These are phyloP conservation scores for Trypanosoma mega DNA, from an alignment of 208 protist species.

Conservation along the genomic window DNA sequence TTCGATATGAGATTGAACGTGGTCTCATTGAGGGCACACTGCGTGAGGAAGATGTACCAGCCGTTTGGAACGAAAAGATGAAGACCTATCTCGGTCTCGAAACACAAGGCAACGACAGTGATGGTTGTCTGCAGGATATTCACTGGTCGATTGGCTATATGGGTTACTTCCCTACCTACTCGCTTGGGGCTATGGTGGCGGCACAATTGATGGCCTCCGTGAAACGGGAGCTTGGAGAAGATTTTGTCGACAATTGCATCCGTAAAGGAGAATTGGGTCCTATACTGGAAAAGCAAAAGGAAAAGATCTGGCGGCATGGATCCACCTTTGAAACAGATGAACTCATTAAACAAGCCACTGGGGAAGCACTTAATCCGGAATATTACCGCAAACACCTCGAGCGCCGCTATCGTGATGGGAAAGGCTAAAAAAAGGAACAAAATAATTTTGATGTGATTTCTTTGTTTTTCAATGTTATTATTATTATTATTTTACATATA, in stretches of 20 bases:
- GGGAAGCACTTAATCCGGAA: slow-evolving; percentile 64
- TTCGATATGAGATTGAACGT: slow-evolving; percentile 84
- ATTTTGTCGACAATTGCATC: slow-evolving; percentile 42
- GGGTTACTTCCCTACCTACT: slow-evolving; percentile 87
- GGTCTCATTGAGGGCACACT: slow-evolving; percentile 69
- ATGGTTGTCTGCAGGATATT: slow-evolving; percentile 82
- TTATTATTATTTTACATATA: neutral
- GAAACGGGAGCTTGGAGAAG: slow-evolving; percentile 56
- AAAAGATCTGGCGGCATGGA: slow-evolving; percentile 73
- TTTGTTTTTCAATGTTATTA: neutral
- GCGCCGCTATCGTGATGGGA: slow-evolving; percentile 42
- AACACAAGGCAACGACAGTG: slow-evolving; percentile 43
- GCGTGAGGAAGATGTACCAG: slow-evolving; percentile 64
- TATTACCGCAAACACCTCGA: slow-evolving; percentile 71
- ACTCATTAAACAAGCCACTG: slow-evolving; percentile 57
- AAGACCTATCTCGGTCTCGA: slow-evolving; percentile 68
- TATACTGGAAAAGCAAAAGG: slow-evolving; percentile 40
- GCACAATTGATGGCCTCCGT: slow-evolving; percentile 71
- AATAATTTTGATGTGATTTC: no score
- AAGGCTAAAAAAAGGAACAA: neutral
- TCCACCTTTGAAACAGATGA: slow-evolving; percentile 54
- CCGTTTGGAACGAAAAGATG: slow-evolving; percentile 77
- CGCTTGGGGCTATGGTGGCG: slow-evolving; percentile 65
- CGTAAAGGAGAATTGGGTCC: slow-evolving; percentile 42
- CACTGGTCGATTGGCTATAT: slow-evolving; percentile 72